These are phyloP conservation scores for Lichtheimia ramosa DNA, from an alignment of 371 early-diverging fungal genomes.

Conservation along the genomic window DNA sequence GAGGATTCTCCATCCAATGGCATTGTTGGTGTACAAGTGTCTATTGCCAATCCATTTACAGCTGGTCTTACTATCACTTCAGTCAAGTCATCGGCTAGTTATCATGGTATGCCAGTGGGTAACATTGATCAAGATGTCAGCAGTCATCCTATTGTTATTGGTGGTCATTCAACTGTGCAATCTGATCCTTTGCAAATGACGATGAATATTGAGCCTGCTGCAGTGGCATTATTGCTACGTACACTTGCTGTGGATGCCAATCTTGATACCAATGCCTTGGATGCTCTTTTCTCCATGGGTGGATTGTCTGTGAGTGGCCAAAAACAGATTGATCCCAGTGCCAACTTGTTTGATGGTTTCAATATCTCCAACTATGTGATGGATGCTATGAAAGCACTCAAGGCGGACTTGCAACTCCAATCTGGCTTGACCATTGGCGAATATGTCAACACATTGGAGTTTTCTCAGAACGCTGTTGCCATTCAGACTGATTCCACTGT, in stretches of 20 bases:
- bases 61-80: constrained; percentile 48
- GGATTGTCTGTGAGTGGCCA: constrained; percentile 39
- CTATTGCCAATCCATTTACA: constrained; percentile 55
- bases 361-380: constrained; percentile 46
- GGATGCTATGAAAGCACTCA: constrained; percentile 51
- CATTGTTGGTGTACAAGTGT: constrained; percentile 45
- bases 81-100: constrained; percentile 45
- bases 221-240: constrained; percentile 43
- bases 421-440: constrained; percentile 52
- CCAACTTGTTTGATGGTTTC: constrained; percentile 41
- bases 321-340: constrained; percentile 28
- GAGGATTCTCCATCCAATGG: constrained; percentile 39
- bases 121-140: constrained; percentile 48
- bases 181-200: constrained; percentile 31
- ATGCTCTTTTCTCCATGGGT: constrained; percentile 46
- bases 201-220: constrained; percentile 43
- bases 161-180: constrained; percentile 31
- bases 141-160: constrained; percentile 32
- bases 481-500: constrained; percentile 44
- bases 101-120: constrained; percentile 48
- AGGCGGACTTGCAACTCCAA: constrained; percentile 48
- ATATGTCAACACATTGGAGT: constrained; percentile 42
- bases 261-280: constrained; percentile 43
- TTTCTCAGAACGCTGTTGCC: constrained; percentile 47
- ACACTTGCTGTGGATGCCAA: constrained; percentile 44